These are phyloP conservation scores for Boletus tomentosulus DNA, from an alignment of 768 basidiomycete genomes.

Conservation along the genomic window DNA sequence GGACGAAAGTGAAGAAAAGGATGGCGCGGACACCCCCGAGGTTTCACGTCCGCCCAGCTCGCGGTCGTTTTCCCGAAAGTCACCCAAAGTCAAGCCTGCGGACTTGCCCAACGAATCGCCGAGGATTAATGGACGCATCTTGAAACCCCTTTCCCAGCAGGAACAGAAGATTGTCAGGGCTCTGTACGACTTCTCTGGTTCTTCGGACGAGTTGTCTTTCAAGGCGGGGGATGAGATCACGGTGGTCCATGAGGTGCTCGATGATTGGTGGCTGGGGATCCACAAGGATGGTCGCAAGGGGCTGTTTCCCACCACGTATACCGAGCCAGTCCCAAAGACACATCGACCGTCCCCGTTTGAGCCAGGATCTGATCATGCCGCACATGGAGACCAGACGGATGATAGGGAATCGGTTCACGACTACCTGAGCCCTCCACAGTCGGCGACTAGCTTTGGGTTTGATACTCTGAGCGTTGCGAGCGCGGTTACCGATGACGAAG, in stretches of 20 bases:
- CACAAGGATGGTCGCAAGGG: slow-evolving; percentile 59
- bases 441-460: slow-evolving; percentile 20
- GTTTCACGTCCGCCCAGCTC: slow-evolving; percentile 35
- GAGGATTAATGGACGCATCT: slow-evolving; percentile 35
- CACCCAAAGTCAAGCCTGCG: slow-evolving; percentile 21
- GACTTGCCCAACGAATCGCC: slow-evolving; percentile 26
- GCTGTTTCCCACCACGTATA: slow-evolving; percentile 78
- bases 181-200: slow-evolving; percentile 69
- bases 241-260: slow-evolving; percentile 75
- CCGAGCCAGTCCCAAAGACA: slow-evolving; percentile 38
- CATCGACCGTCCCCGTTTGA: slow-evolving; percentile 31
- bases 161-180: slow-evolving; percentile 61
- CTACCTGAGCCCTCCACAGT: slow-evolving; percentile 21
- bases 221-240: slow-evolving; percentile 68
- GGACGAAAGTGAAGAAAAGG: slow-evolving; percentile 39
- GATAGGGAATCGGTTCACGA: slow-evolving; percentile 19
- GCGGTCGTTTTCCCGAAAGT: slow-evolving; percentile 29
- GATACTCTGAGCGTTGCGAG: slow-evolving; percentile 42
- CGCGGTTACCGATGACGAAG: slow-evolving; percentile 42
- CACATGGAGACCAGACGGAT: slow-evolving; percentile 19
- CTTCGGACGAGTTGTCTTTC: slow-evolving; percentile 76
- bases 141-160: slow-evolving; percentile 48
- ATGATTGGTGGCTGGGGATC: slow-evolving; percentile 91
- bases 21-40: slow-evolving; percentile 18
- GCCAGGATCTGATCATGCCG: slow-evolving; percentile 17